Evolutionary conservation across 2,329 filamentous ascomycete species (phyloP).

Genomic region (Tetracladium maxilliforme): DNA sequence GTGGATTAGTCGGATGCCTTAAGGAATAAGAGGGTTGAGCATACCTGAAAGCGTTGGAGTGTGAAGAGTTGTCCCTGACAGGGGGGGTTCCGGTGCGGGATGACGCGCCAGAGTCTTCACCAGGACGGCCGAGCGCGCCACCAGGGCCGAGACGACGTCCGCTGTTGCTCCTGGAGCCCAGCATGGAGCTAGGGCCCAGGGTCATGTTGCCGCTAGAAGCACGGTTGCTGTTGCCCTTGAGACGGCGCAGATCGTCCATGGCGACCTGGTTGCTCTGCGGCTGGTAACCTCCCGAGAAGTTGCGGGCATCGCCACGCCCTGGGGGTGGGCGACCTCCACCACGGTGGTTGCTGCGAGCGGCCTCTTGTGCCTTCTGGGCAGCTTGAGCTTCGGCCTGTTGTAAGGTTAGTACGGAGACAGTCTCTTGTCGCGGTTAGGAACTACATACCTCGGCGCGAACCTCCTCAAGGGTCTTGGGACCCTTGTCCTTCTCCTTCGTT

Average conservation of each 20-base stretch:
- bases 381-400: conserved; percentile 54
- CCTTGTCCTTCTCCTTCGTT: conserved; percentile 83
- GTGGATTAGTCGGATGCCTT: conserved; percentile 10
- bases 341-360: conserved; percentile 43
- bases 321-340: conserved; percentile 54
- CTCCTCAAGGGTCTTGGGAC: conserved; percentile 90
- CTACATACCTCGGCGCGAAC: conserved; percentile 61
- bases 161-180: conserved; percentile 82
- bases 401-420: conserved; percentile 11
- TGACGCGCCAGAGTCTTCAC: conserved; percentile 75
- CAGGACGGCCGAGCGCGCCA: conserved; percentile 54
- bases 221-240: conserved; percentile 46
- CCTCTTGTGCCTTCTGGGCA: conserved; percentile 70
- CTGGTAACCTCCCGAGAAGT: conserved; percentile 61
- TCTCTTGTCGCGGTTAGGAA: conserved; percentile 3
- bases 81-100: conserved; percentile 85
- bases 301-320: conserved; percentile 77
- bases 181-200: conserved; percentile 76
- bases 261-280: conserved; percentile 68
- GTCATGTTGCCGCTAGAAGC: conserved; percentile 34
- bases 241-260: conserved; percentile 79
- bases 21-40: not conserved
- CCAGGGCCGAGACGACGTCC: conserved; percentile 68
- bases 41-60: conserved; percentile 89
- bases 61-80: conserved; percentile 45